Base-by-base conservation (phyloP, 352 stramenopile genomes). In the Pythium monospermum region DNA sequence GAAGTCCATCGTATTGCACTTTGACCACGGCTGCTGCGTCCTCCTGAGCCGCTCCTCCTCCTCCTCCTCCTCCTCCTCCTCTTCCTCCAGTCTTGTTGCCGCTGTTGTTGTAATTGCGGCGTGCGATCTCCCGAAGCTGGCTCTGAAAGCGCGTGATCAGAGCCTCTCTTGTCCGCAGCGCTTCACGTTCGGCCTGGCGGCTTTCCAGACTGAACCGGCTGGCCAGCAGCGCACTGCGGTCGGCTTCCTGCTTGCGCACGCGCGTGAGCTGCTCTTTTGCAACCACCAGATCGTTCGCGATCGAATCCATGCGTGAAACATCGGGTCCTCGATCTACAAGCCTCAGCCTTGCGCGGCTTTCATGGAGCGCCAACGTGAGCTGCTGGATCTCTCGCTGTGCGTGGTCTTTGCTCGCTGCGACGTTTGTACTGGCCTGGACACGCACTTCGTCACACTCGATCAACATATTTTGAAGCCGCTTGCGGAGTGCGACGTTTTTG, bases 401-500 rank as follows among this genome's bases (percentile, higher is more conserved):
- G 23, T 79, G 79, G 3, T 85, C 74, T 50, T 87, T 73, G 23
- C 69, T 75, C 3, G 63, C 53, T 11, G 58, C 40, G 16, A 85
- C 61, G n/a, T 85, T 64, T 6, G 64, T 68, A 13, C 53, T 70
- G 1, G 81, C 69, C 4, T 71, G 67, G 7, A 87, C 71, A n/a
- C 73, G 69, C 32, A 83, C 71, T 62, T 88, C 69, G 28, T 87
- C 79, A 27, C 71, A 82, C 54, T 90, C 67, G 50, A 91, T 92
- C 6, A 92, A 55, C 76, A 90, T 88, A 8, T 78, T 65, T 57
- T 92, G 82, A 36, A 91, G 52, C 6, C 68, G 59, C 51, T 89
- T 92, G 13, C 82, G 71, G 26, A 92, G 48, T 15, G 52, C 59
- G 10, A 66, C 55, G 48, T 89, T 92, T 56, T 87, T 89, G 27